Conservation (phyloP, 2,329 filamentous ascomycete species). For the Monilinia polystroma region DNA sequence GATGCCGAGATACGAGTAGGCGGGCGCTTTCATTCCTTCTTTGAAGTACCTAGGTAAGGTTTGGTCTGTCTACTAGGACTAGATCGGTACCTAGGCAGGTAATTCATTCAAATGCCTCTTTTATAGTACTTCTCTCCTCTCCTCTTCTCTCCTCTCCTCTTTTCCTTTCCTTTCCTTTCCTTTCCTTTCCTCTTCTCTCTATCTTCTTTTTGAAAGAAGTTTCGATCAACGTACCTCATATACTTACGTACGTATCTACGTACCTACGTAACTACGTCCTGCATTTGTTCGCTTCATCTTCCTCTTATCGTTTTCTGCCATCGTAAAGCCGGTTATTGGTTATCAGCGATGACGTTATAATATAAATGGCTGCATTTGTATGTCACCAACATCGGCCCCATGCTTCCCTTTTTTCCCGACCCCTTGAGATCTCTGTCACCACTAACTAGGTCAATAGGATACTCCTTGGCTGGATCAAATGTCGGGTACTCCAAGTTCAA, state of each 20-base stretch:
- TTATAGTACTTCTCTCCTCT: background rate
- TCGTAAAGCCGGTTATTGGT: conserved; percentile 25
- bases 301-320: background rate
- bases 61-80: too few species aligned
- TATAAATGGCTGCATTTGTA: conserved; percentile 41
- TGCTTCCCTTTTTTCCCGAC: background rate
- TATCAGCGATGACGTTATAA: conserved; percentile 39
- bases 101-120: background rate
- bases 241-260: too few species aligned
- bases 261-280: too few species aligned
- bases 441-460: conserved; percentile 35
- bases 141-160: background rate
- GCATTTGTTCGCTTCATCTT: background rate
- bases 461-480: conserved; percentile 41
- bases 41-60: too few species aligned
- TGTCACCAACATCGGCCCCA: conserved; percentile 25
- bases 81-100: background rate
- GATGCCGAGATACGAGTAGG: background rate
- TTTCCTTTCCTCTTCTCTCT: background rate
- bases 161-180: background rate
- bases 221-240: background rate
- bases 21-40: conserved; percentile 13
- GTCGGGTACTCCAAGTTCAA: conserved; percentile 38
- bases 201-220: conserved; percentile 6
- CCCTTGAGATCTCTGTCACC: background rate